phyloP scores from a whole-genome alignment of 768 basidiomycete species.

The Macrocybe gigantea region DNA sequence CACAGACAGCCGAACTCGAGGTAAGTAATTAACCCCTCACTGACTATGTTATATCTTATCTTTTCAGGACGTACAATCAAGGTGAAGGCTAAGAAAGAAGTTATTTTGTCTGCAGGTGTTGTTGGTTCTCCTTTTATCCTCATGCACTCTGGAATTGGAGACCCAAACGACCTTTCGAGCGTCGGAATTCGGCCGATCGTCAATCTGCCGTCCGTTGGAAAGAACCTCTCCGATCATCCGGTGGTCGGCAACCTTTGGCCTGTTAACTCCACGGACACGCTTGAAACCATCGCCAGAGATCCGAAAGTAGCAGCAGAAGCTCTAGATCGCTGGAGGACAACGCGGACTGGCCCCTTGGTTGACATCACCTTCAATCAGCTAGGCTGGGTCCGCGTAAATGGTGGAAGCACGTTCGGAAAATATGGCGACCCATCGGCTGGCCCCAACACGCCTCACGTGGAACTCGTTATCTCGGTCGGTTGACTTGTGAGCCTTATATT shows the following conservation, averaged over 20 bases:
- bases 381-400: conserved; percentile 17
- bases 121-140: conserved; percentile 22
- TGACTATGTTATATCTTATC: no score
- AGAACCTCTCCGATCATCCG: conserved; percentile 17
- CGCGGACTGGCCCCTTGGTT: conserved; percentile 13
- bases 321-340: conserved; percentile 13
- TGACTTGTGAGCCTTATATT: conserved; percentile 6
- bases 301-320: not conserved
- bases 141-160: conserved; percentile 22
- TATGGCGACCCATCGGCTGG: conserved; percentile 20
- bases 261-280: conserved; percentile 7
- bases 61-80: conserved; percentile 5
- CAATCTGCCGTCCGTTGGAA: conserved; percentile 16
- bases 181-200: conserved; percentile 10
- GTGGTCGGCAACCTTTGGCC: conserved; percentile 9
- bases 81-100: conserved; percentile 21
- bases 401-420: conserved; percentile 14
- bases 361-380: conserved; percentile 11
- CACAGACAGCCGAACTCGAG: not conserved
- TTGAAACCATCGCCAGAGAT: not conserved
- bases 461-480: conserved; percentile 14
- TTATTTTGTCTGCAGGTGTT: conserved; percentile 25
- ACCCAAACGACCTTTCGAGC: conserved; percentile 7
- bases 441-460: conserved; percentile 18
- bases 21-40: not conserved